Evolutionary conservation across 1,284 basidiomycete species (phyloP).

Genomic region (Coniferiporia weirii): DNA sequence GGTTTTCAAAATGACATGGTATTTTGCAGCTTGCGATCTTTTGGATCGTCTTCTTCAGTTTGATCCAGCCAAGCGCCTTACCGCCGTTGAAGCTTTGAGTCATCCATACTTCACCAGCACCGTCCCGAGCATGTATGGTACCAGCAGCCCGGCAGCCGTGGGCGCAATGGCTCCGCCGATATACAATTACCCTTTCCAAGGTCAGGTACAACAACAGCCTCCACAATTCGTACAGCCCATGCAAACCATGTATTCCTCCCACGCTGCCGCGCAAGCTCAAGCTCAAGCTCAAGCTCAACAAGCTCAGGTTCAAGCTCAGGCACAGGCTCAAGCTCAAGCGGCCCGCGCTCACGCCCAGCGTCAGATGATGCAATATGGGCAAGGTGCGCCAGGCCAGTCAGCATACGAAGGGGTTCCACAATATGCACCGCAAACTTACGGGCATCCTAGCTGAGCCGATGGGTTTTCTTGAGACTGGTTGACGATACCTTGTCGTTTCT

Average conservation of each 20-base stretch:
- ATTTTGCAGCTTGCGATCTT: conserved; percentile 76
- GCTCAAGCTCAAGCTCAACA: conserved; percentile 33
- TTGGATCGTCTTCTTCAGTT: conserved; percentile 96
- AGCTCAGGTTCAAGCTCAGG: conserved; percentile 33
- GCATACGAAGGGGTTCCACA: conserved; percentile 14
- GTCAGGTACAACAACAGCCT: conserved; percentile 33
- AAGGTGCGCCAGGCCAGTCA: conserved; percentile 8
- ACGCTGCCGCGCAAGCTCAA: conserved; percentile 31
- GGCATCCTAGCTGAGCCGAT: conserved; percentile 11
- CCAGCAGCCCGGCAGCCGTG: conserved; percentile 41
- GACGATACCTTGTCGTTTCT: neutral
- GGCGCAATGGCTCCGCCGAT: conserved; percentile 61
- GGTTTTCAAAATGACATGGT: neutral
- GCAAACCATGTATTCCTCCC: conserved; percentile 32
- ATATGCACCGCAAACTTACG: conserved; percentile 15
- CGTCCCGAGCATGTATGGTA: conserved; percentile 30
- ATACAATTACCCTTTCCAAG: conserved; percentile 64
- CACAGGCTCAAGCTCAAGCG: conserved; percentile 24
- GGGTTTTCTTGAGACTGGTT: neutral
- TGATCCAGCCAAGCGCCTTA: conserved; percentile 89
- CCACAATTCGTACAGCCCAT: conserved; percentile 35
- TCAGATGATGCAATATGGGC: conserved; percentile 16
- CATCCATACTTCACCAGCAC: conserved; percentile 89
- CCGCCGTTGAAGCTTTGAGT: conserved; percentile 85
- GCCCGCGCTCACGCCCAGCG: conserved; percentile 20